A percentile compares a stretch with the other conserved stretches of the same genome.
Conservation (phyloP, 2,329 filamentous ascomycete genomes). For the Trichoderma brevicompactum region DNA sequence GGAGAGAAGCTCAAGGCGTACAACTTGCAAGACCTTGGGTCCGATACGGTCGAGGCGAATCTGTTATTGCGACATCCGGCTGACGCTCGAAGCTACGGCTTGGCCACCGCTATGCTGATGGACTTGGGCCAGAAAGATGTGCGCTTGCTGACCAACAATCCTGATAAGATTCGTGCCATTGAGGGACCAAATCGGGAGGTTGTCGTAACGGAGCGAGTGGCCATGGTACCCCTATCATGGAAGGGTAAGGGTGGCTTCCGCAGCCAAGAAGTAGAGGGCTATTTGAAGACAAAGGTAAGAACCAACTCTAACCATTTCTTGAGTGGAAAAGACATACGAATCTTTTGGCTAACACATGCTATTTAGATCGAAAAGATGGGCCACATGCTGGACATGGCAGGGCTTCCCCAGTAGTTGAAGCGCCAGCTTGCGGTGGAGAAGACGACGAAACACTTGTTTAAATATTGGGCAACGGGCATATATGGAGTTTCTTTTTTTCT, state of each 20-base stretch:
- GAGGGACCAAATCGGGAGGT: constrained; percentile 91
- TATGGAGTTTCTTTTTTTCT: constrained; percentile 18
- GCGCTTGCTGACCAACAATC: constrained; percentile 90
- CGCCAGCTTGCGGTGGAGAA: no score
- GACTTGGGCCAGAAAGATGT: constrained; percentile 83
- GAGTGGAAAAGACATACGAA: background rate
- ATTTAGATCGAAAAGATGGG: constrained; percentile 83
- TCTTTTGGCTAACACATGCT: constrained; percentile 32
- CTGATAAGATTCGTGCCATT: constrained; percentile 92
- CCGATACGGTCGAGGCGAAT: constrained; percentile 98
- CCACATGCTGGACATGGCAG: constrained; percentile 69
- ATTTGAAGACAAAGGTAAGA: constrained; percentile 89
- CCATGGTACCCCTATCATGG: constrained; percentile 96
- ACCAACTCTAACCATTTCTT: constrained; percentile 23
- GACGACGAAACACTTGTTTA: background rate
- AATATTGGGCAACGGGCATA: constrained; percentile 6
- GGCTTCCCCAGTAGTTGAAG: constrained; percentile 20
- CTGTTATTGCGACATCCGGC: constrained; percentile 88
- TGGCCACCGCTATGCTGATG: constrained; percentile 92
- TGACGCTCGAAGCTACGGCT: constrained; percentile 89
- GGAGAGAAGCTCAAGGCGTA: constrained; percentile 97
- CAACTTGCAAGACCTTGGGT: constrained; percentile 93
- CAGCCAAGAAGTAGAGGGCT: constrained; percentile 89
- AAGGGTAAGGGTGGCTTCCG: constrained; percentile 81
- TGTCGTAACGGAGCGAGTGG: constrained; percentile 83